These are phyloP conservation scores for Microstegium vimineum DNA, from an alignment of 176 grass and related monocot species.

Conservation along the genomic window DNA sequence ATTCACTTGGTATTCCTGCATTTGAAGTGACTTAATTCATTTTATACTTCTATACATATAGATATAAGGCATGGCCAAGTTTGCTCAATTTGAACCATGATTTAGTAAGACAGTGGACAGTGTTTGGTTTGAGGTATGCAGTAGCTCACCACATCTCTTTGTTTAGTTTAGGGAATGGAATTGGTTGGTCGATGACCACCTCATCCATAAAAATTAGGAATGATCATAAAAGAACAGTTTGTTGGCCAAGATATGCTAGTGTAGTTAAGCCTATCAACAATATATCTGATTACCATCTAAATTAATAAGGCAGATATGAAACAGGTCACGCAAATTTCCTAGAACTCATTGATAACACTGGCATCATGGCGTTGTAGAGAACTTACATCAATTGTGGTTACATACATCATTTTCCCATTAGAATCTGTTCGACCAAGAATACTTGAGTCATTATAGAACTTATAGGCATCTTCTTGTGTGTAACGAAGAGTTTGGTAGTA, in stretches of 20 bases:
- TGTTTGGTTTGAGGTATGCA: not conserved
- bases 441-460: constrained; percentile 79
- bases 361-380: not conserved
- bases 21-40: not conserved
- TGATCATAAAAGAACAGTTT: not conserved
- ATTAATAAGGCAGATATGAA: not conserved
- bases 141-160: not conserved
- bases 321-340: not conserved
- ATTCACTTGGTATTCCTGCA: not conserved
- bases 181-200: not conserved
- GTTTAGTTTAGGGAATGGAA: not conserved
- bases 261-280: not conserved
- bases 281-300: not conserved
- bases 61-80: not conserved
- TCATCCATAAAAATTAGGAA: not conserved
- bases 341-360: not conserved
- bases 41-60: not conserved
- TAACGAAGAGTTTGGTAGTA: constrained; percentile 61
- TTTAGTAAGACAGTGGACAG: not conserved
- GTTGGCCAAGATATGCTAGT: not conserved
- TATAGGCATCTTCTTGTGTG: constrained; percentile 47
- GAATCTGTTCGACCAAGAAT: constrained; percentile 64
- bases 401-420: constrained; percentile 56
- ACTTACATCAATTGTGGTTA: constrained; percentile 62
- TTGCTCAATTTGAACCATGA: not conserved